phyloP scores from a whole-genome alignment of 768 basidiomycete genomes.

The Hygrophoropsis aurantiaca region DNA sequence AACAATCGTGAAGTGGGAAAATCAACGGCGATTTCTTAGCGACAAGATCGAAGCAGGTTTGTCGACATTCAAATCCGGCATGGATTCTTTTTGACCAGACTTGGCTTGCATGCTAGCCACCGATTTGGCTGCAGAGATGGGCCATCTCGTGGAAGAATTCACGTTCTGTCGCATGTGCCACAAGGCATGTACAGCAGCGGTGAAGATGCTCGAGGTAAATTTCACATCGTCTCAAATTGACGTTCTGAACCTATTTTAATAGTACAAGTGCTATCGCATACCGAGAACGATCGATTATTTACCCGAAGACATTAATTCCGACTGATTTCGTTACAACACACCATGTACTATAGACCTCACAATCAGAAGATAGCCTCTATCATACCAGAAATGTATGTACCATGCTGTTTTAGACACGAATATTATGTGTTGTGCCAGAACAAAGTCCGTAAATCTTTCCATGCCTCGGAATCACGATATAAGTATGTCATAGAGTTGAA shows the following conservation, averaged over 20 bases:
- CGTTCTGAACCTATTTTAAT: conserved; percentile 10
- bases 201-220: conserved; percentile 67
- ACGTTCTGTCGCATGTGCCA: conserved; percentile 50
- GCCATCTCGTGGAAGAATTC: conserved; percentile 44
- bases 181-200: conserved; percentile 62
- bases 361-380: not conserved
- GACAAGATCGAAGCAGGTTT: conserved; percentile 55
- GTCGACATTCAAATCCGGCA: not conserved
- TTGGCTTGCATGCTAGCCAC: conserved; percentile 42
- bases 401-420: not conserved
- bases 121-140: conserved; percentile 71
- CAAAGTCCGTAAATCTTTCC: conserved; percentile 79
- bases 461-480: conserved; percentile 89
- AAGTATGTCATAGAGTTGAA: conserved; percentile 95
- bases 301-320: conserved; percentile 16
- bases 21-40: conserved; percentile 44
- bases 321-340: conserved; percentile 4
- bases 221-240: too few species aligned
- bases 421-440: conserved; percentile 85
- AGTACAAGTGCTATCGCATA: conserved; percentile 67
- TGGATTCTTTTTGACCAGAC: not conserved
- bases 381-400: conserved; percentile 1
- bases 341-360: too few species aligned
- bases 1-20: conserved; percentile 51
- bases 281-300: conserved; percentile 52